A percentile compares a stretch with the other conserved stretches of the same genome.
phyloP scores from a whole-genome alignment of 2,329 filamentous ascomycete genomes.

The Phyllosticta citriasiana region DNA sequence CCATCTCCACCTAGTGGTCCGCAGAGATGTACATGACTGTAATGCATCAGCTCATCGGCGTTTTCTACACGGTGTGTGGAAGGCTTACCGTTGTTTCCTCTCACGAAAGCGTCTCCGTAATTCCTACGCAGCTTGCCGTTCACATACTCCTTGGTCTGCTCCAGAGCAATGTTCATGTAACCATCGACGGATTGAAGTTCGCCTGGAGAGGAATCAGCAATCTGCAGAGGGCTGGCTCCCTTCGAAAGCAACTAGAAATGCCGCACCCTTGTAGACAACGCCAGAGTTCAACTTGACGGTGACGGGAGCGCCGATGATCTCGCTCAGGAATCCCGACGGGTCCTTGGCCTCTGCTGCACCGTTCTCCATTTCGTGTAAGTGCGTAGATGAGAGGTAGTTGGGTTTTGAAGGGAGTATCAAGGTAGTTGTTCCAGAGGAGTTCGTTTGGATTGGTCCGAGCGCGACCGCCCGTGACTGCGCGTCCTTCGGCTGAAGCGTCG shows the following conservation, averaged over 20 bases:
- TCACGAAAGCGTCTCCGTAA: slow-evolving; percentile 90
- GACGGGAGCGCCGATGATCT: slow-evolving; percentile 89
- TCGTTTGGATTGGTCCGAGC: neutral
- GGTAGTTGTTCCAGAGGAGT: neutral
- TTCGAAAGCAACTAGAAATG: neutral
- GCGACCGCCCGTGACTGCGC: slow-evolving; percentile 7
- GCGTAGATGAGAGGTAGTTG: neutral
- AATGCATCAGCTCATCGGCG: neutral
- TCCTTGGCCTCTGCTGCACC: slow-evolving; percentile 70
- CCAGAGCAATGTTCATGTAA: slow-evolving; percentile 98
- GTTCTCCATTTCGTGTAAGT: slow-evolving; percentile 58
- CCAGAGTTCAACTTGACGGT: slow-evolving; percentile 98
- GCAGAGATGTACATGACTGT: slow-evolving; percentile 19
- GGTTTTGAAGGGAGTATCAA: neutral
- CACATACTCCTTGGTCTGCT: slow-evolving; percentile 88
- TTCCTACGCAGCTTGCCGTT: slow-evolving; percentile 71
- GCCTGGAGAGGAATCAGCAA: slow-evolving; percentile 42
- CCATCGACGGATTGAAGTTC: slow-evolving; percentile 95
- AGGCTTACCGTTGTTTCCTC: slow-evolving; percentile 82
- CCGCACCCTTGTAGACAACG: slow-evolving; percentile 84
- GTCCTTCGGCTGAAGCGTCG: slow-evolving; percentile 4
- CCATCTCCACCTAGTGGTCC: slow-evolving; percentile 12
- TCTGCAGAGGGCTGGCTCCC: neutral
- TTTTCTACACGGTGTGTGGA: neutral
- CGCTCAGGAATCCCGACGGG: slow-evolving; percentile 82